phyloP scores from a whole-genome alignment of 75 land plant species.

The Pinus tabuliformis region DNA sequence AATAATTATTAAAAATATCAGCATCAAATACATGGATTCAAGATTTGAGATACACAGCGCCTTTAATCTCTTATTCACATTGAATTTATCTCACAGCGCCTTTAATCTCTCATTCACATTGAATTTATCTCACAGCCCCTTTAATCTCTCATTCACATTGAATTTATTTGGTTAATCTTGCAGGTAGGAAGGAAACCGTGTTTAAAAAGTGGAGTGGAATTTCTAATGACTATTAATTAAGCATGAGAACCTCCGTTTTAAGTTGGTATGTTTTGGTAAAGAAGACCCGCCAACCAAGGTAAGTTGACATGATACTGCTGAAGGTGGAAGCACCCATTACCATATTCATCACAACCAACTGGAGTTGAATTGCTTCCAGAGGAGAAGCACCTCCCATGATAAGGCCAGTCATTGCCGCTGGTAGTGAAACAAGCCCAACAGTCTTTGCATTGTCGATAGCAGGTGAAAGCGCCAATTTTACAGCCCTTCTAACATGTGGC shows the following conservation, averaged over 20 bases:
- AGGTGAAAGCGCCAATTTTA: slow-evolving; percentile 82
- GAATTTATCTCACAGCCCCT: too few species aligned
- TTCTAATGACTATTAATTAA: slow-evolving; percentile 13
- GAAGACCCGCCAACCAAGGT: slow-evolving; percentile 89
- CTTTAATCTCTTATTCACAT: too few species aligned
- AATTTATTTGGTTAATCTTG: too few species aligned
- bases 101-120: too few species aligned
- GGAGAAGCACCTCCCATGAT: slow-evolving; percentile 99
- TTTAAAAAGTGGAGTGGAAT: too few species aligned
- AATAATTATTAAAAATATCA: too few species aligned
- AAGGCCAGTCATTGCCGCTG: slow-evolving; percentile 95
- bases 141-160: too few species aligned
- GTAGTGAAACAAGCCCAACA: slow-evolving; percentile 83
- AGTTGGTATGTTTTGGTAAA: slow-evolving; percentile 87
- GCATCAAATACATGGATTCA: too few species aligned
- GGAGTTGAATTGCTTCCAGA: slow-evolving; percentile 84
- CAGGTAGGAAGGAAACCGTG: too few species aligned
- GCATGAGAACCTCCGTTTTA: slow-evolving; percentile 63
- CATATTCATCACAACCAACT: slow-evolving; percentile 95
- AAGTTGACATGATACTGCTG: slow-evolving; percentile 83
- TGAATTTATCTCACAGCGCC: too few species aligned
- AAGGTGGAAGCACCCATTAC: slow-evolving; percentile 87
- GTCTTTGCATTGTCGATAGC: slow-evolving; percentile 92
- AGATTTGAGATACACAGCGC: too few species aligned
- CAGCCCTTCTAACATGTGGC: slow-evolving; percentile 74